A percentile compares a stretch with the other conserved stretches of the same genome.
These are phyloP conservation scores for Diaporthe helianthi DNA, from an alignment of 2,329 filamentous ascomycete species.

Conservation along the genomic window DNA sequence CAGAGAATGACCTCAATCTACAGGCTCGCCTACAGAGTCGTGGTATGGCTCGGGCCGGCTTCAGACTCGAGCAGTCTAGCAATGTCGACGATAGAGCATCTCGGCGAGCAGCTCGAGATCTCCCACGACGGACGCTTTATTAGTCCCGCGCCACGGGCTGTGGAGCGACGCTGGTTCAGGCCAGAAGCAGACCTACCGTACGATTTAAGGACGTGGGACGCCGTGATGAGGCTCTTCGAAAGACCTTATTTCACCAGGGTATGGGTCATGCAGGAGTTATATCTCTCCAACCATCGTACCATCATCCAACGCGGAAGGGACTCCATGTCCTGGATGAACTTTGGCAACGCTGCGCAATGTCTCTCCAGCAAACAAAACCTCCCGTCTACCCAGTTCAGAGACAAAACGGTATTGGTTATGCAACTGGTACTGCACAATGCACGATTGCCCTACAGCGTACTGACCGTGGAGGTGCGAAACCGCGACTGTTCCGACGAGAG, in stretches of 20 bases:
- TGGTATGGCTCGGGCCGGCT: not conserved
- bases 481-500: not conserved
- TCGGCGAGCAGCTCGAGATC: not conserved
- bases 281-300: not conserved
- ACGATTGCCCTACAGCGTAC: not conserved
- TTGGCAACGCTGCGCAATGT: not conserved
- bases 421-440: not conserved
- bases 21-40: not conserved
- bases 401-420: not conserved
- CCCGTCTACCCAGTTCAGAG: not conserved
- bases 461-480: not conserved
- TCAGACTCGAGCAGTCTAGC: not conserved
- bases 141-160: no score
- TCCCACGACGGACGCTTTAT: not conserved
- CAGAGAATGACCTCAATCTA: not conserved
- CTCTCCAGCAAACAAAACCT: not conserved
- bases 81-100: not conserved
- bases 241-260: not conserved
- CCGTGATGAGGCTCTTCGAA: not conserved
- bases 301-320: not conserved
- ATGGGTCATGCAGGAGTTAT: not conserved
- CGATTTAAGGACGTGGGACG: not conserved
- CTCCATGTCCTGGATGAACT: not conserved
- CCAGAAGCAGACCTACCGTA: not conserved
- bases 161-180: not conserved